A percentile compares a stretch with the other conserved stretches of the same genome.
phyloP scores from a whole-genome alignment of 768 basidiomycete species.

The Lyophyllum atratum region DNA sequence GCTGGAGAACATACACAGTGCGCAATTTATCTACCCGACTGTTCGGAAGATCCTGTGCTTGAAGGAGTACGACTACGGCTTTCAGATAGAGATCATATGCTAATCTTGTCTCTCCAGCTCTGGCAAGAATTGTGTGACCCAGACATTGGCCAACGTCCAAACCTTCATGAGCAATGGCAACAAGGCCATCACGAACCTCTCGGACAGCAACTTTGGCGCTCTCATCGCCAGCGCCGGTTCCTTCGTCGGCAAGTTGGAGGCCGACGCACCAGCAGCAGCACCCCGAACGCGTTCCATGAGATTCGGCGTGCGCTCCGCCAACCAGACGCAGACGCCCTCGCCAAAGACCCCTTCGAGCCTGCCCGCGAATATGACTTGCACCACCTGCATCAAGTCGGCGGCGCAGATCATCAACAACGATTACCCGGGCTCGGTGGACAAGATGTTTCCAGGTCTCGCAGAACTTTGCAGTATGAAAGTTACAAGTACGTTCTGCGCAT shows the following conservation, averaged over 20 bases:
- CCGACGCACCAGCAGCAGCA: not conserved
- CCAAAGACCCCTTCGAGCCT: not conserved
- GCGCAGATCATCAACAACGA: constrained; percentile 8
- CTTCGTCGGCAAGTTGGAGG: constrained; percentile 5
- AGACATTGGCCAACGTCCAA: constrained; percentile 5
- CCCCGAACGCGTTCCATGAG: not conserved
- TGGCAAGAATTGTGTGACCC: constrained; percentile 7
- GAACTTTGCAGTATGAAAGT: constrained; percentile 3
- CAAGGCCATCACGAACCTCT: not conserved
- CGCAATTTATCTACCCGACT: constrained; percentile 9
- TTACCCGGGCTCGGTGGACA: constrained; percentile 8
- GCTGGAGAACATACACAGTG: constrained; percentile 8
- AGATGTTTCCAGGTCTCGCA: constrained; percentile 5
- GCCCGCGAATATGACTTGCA: constrained; percentile 12
- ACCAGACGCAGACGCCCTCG: not conserved
- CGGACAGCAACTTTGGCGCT: constrained; percentile 11
- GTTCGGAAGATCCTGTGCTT: constrained; percentile 10
- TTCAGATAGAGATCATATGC: too few relatives aligned
- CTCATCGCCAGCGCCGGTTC: constrained; percentile 7
- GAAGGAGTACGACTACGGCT: constrained; percentile 2
- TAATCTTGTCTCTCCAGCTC: not conserved
- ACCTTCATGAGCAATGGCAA: not conserved
- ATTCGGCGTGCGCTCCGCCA: not conserved
- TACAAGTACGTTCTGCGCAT: not conserved
- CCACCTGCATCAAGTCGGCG: constrained; percentile 6